phyloP scores from a whole-genome alignment of 345 rosid genomes.

The Firmiana major region DNA sequence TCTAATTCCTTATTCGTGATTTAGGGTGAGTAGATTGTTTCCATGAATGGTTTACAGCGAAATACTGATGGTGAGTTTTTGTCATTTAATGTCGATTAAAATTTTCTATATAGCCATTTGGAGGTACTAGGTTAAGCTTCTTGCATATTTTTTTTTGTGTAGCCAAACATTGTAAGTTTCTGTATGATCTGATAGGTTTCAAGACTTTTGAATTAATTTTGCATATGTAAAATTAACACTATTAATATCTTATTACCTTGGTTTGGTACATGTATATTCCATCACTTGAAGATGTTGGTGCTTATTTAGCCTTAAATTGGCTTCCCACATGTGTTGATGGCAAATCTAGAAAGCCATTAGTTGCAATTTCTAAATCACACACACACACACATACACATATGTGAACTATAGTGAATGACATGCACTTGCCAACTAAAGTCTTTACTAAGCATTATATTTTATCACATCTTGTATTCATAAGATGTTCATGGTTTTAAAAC shows the following conservation, averaged over 20 bases:
- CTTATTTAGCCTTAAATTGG: conserved; percentile 76
- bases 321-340: conserved; percentile 80
- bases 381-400: too few species aligned
- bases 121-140: conserved; percentile 4
- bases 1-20: conserved; percentile 16
- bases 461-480: not conserved
- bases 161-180: conserved; percentile 65
- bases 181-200: conserved; percentile 8
- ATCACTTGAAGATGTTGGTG: conserved; percentile 77
- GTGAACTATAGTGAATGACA: too few species aligned
- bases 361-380: conserved; percentile 60
- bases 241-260: conserved; percentile 1
- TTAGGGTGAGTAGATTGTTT: conserved; percentile 67
- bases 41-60: conserved; percentile 80
- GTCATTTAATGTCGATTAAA: not conserved
- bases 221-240: not conserved
- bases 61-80: conserved; percentile 53
- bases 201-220: conserved; percentile 2
- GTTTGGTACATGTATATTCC: conserved; percentile 61
- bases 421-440: not conserved
- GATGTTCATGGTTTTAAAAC: not conserved
- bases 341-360: conserved; percentile 74
- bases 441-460: not conserved
- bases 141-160: conserved; percentile 32
- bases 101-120: conserved; percentile 2